phyloP scores from a whole-genome alignment of 164 flowering plant genomes.

The Saururus chinensis region DNA sequence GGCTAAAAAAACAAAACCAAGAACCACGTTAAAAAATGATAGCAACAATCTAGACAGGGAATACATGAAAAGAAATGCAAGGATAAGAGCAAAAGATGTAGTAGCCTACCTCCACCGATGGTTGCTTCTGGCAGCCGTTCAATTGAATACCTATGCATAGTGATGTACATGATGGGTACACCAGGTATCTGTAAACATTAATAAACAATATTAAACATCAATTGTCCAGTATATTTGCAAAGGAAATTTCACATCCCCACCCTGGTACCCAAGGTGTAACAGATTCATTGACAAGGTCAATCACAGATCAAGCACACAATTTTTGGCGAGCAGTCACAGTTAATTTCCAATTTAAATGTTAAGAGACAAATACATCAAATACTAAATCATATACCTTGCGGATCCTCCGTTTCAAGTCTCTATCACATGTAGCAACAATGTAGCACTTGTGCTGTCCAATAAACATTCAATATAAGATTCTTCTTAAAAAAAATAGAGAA shows the following conservation, averaged over 20 bases:
- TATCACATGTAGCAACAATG: conserved; percentile 94
- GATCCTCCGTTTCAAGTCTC: conserved; percentile 92
- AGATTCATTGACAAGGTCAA: not conserved
- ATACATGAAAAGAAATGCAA: not conserved
- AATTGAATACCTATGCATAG: conserved; percentile 73
- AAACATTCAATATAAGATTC: not conserved
- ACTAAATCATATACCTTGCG: conserved; percentile 58
- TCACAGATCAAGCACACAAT: not conserved
- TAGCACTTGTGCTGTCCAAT: conserved; percentile 80
- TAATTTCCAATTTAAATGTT: no score
- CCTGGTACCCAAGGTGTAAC: not conserved
- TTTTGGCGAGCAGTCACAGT: not conserved
- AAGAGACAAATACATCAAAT: not conserved
- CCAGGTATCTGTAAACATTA: conserved; percentile 62
- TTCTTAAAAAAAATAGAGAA: no score
- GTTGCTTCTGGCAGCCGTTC: conserved; percentile 98
- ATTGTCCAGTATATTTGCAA: not conserved
- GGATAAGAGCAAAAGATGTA: not conserved
- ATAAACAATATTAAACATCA: not conserved
- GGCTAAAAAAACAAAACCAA: not conserved
- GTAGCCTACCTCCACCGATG: conserved; percentile 77
- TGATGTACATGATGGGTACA: conserved; percentile 95
- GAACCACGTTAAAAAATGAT: not conserved
- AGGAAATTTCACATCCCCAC: not conserved
- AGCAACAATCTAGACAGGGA: not conserved